Evolutionary conservation across 345 rosid genomes (phyloP), one percentile per base, ranked within the genome.

Genomic region (Firmiana major): DNA sequence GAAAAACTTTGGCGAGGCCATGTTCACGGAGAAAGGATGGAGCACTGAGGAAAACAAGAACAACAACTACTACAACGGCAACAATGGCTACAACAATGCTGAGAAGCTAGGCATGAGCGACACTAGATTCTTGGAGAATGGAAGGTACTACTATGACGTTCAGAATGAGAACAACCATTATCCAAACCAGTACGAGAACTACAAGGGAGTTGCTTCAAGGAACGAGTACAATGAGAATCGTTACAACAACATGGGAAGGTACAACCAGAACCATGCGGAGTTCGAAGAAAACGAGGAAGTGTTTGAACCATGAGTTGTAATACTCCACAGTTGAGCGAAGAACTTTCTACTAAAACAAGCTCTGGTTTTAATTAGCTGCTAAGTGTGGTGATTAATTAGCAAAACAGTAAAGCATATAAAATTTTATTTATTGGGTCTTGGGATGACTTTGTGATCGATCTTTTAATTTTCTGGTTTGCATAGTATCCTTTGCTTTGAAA

Each of bases 31-130:
- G 13, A 80, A 36, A 16, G 69, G 81, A 62, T 79, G 81, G 79
- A 69, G 75, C 74, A 49, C 58, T 67, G 38, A 62, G 21, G 69
- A 64, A 19, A 84, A 74, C 75, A 38, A 48, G 75, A 80, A 85
- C 75, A 79, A 26, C 62, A 74, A 74, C 70, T n/a, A 62, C 63
- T 17, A 79, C 78, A 17, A 51, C 21, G 64, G 80, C 77, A 55
- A 74, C 73, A 73, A 63, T 48, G 54, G 69, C 21, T 12, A 62
- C 60, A 57, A 78, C 43, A 83, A 84, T 66, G 75, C 7, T n/a
- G 79, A 68, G 75, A 84, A 79, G 76, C 83, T 80, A 80, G 87
- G 87, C 24, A 80, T 84, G 87, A 86, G 89, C 38, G 87, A 86
- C 70, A 86, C 89, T 11, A 80, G 89, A 34, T 86, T 74, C 81